Evolutionary conservation across 1,139 yeast genomes (phyloP), one percentile per base, ranked within the genome.

Genomic region (Geotrichum histeridarum): DNA sequence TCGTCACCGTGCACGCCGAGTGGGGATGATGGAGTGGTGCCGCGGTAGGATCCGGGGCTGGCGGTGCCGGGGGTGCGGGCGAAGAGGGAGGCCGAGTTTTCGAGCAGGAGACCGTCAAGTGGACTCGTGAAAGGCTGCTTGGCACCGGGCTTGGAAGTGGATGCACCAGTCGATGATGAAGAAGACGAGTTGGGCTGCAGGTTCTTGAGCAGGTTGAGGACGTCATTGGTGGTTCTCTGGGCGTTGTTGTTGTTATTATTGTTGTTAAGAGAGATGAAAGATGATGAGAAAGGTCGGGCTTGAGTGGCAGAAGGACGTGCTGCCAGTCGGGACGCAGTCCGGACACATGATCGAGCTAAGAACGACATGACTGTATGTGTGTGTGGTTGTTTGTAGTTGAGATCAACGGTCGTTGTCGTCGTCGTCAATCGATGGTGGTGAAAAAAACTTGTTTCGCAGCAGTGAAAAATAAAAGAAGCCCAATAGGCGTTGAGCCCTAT

Each of bases 1-100:
- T 51, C 49, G 41, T 45, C 49, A 14, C 49, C 49, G 30, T 36
- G 17, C 14, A 45, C 32, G 27, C 42, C 41, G 2, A 45, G 39
- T 11, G 17, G 22, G 39, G 48, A 11, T 3, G 31, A 3, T 3
- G 37, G 37, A 3, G 27, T 22, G 5, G 3, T 22, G 27, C 27
- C 27, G 4, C 27, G 3, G 27, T 22, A 22, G 27, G 27, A 22
- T 5, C 27, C 27, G 27, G 27, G 27, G 5, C 27, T 5, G 27
- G 27, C 27, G 27, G 27, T 22, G 27, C 27, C 27, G 27, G 27
- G 27, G 27, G 27, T 22, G 15, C n/a, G 39, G 39, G 39, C n/a
- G 39, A 37, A 37, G 39, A 37, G 8, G 27, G 39, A 11, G n/a
- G 14, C 8, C 4, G 39, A 11, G 8, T 14, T 37, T 8, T 37